phyloP scores from a whole-genome alignment of 768 basidiomycete genomes.

The Phaeotremella skinneri region DNA sequence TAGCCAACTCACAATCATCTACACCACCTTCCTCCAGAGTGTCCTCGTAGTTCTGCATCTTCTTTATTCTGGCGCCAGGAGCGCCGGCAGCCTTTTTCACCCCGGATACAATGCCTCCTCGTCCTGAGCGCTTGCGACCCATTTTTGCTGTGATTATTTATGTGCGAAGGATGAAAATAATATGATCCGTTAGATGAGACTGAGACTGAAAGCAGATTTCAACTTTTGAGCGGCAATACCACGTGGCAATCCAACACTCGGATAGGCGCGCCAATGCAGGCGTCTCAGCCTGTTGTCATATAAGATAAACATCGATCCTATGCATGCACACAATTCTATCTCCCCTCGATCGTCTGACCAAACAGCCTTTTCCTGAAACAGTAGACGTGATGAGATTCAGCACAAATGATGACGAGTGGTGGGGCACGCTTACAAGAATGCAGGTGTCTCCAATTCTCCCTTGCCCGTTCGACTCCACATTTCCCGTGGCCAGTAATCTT shows the following conservation, averaged over 20 bases:
- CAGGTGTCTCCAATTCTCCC: slow-evolving; percentile 37
- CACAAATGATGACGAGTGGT: neutral
- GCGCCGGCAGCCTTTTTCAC: slow-evolving; percentile 13
- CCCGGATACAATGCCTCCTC: slow-evolving; percentile 11
- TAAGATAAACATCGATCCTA: neutral
- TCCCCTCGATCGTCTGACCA: neutral
- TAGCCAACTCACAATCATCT: slow-evolving; percentile 45
- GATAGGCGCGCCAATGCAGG: neutral
- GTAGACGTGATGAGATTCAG: neutral
- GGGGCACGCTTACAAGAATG: slow-evolving; percentile 34
- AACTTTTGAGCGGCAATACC: slow-evolving; percentile 4
- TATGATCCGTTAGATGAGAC: neutral
- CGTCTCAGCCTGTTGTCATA: neutral
- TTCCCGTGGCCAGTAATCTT: slow-evolving; percentile 51
- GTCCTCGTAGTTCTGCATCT: slow-evolving; percentile 48
- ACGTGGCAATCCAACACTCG: neutral
- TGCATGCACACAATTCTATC: slow-evolving; percentile 1
- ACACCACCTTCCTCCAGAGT: slow-evolving; percentile 50
- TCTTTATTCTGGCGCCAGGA: slow-evolving; percentile 30
- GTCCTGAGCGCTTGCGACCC: slow-evolving; percentile 13
- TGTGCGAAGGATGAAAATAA: neutral
- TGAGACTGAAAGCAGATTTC: neutral
- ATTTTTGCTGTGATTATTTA: slow-evolving; percentile 6
- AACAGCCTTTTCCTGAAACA: slow-evolving; percentile 2
- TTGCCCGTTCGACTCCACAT: slow-evolving; percentile 48